Base-by-base conservation (phyloP, 176 grass and related monocot species). In the Oryza punctata region DNA sequence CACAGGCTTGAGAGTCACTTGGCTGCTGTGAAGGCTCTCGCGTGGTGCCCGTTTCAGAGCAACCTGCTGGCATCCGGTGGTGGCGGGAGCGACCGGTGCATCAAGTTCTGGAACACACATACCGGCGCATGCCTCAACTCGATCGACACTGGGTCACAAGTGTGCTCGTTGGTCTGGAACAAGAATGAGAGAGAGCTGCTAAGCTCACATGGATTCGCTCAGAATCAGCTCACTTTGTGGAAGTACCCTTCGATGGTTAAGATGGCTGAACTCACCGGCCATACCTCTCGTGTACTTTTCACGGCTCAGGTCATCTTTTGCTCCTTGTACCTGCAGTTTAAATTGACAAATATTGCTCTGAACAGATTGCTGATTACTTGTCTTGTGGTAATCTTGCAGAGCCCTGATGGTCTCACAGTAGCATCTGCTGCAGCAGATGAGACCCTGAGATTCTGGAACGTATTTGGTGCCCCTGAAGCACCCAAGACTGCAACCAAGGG, bases 81-180 rank as follows among this genome's bases (percentile, higher is more conserved):
- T 5, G 90, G 85, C 14, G 66, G 78, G 27, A 75, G 67, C 23
- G 90, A 91, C 29, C 64, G 72, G 7, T 88, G 90, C 86, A 91
- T 91, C 67, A 91, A 88, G 78, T 91, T 91, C 12, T 91, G 90
- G 90, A 92, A 92, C 87, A 87, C 90, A 16, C 90, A 92, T 15
- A 92, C 90, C 0, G 90, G 90, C 1, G 82, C 85, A 65, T 85
- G 90, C 76, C 82, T 91, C 71, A 88, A 91, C 66, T 91, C 90
- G 0, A 57, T 91, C 11, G 78, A 88, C 78, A 91, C 85, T 26
- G 85, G 85, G 30, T 88, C 89, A 3, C 90, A 88, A 54, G 90
- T 91, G 18, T 91, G 85, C 0, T 38, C 90, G 0, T 86, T 91
- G 59, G 64, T 91, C 16, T 91, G 86, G 90, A 91, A 82, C 73